Base-by-base conservation (phyloP, 192 early-diverging fungal genomes). In the Lobosporangium transversale region DNA sequence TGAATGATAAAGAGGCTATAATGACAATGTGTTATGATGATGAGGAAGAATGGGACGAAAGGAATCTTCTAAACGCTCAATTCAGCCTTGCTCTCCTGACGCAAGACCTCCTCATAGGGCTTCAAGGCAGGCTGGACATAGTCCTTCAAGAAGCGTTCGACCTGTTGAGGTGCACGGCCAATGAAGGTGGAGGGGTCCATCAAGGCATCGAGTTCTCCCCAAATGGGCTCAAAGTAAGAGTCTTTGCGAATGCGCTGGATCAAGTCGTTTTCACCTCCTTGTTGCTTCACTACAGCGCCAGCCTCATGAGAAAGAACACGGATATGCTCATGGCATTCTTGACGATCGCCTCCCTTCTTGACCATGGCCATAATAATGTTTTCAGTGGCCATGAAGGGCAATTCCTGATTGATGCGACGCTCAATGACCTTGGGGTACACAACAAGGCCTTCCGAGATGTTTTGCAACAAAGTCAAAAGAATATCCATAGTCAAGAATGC, bases 371-470 rank as follows among this genome's bases (percentile, higher is more conserved):
- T 99, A 82, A 99, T 99, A 53, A 99, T 87, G 84, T 99, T 99
- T 81, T 99, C 97, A 23, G 97, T 99, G n/a, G 97, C 97, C 97
- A 98, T 99, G 81, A 99, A 99, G 49, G 97, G 97, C 42, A 99
- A 83, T 80, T 99, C 97, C 81, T 95, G 94, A 57, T 80, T 61
- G 81, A 99, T 98, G 32, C 94, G 89, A 37, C 93, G 90, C 35
- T 84, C 87, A 80, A 99, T 99, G 40, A 97, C 94, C 80, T 94
- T 87, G 51, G 96, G 96, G 79, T 99, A 99, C 0, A 99, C 97
- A 3, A 99, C 97, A 79, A 99, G 85, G 33, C 97, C 97, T 63
- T 96, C 93, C 33, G 92, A 95, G 54, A 99, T 95, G 89, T 99
- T 99, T 73, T 97, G 94, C 66, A 99, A 78, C 35, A 95, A 85